Conservation (phyloP, 192 early-diverging fungal species). For the Coemansia sp. region DNA sequence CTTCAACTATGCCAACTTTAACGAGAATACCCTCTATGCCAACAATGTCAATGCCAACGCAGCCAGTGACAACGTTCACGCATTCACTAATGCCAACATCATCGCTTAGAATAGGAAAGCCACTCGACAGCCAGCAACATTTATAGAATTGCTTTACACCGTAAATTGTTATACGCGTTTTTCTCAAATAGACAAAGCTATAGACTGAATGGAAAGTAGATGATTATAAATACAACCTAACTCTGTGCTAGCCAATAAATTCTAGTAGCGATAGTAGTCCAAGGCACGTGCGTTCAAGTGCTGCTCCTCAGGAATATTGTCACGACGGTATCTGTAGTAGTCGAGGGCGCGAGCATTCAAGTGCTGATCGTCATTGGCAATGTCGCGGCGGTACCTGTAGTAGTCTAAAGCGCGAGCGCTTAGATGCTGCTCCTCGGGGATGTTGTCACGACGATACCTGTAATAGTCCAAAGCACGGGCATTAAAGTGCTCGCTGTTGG, state of each 20-base stretch:
- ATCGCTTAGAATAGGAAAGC: neutral
- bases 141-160: no score
- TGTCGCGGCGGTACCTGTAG: neutral
- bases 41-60: no score
- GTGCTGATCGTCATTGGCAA: neutral
- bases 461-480: neutral
- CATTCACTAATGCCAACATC: no score
- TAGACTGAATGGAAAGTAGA: neutral
- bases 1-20: no score
- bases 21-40: no score
- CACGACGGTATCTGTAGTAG: neutral
- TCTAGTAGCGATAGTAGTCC: conserved; percentile 5
- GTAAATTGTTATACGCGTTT: neutral
- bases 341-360: neutral
- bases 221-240: neutral
- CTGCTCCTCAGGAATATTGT: neutral
- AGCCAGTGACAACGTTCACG: no score
- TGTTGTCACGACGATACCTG: neutral
- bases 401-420: neutral
- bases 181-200: neutral
- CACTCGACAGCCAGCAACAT: no score
- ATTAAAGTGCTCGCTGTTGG: no score
- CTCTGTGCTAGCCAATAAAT: neutral
- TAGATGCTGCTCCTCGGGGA: no score
- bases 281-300: neutral